Percentiles rank a stretch among this genome's conserved stretches.
Evolutionary conservation across 768 basidiomycete species (phyloP).

Genomic region (Hygrophoropsis aurantiaca): DNA sequence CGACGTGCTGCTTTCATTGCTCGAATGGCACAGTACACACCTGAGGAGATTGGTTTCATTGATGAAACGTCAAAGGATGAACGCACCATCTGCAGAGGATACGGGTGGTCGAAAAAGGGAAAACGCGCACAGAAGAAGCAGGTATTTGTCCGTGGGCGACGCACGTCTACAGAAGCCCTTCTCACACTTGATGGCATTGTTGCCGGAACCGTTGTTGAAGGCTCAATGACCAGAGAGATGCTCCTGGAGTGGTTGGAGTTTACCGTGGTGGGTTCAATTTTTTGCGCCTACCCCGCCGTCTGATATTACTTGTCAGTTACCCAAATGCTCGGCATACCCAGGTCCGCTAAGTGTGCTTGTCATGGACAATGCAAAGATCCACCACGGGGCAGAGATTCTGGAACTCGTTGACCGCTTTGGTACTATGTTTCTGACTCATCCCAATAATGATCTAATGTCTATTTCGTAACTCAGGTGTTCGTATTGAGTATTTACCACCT

Average conservation of each 20-base stretch:
- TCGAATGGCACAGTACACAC: conserved; percentile 26
- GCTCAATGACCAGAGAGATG: conserved; percentile 22
- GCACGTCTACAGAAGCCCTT: conserved; percentile 23
- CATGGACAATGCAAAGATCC: conserved; percentile 19
- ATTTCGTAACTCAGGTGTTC: conserved; percentile 3
- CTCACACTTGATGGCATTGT: conserved; percentile 33
- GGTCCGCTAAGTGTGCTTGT: conserved; percentile 16
- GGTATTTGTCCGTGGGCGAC: conserved; percentile 28
- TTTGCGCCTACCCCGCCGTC: conserved; percentile 11
- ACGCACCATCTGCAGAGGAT: conserved; percentile 12
- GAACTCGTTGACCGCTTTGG: conserved; percentile 12
- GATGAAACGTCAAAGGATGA: conserved; percentile 36
- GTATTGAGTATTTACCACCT: conserved; percentile 31
- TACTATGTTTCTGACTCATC: too few relatives aligned
- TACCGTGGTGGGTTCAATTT: conserved; percentile 20
- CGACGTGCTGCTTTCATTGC: conserved; percentile 22
- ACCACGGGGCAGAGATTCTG: conserved; percentile 10
- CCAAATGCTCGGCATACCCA: conserved; percentile 10
- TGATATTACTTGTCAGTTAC: conserved; percentile 11
- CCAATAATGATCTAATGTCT: background rate
- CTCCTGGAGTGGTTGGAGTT: conserved; percentile 26
- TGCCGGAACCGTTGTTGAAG: conserved; percentile 24
- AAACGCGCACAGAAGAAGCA: conserved; percentile 20
- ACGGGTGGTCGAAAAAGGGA: conserved; percentile 23
- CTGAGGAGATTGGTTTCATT: conserved; percentile 35